A percentile compares a stretch with the other conserved stretches of the same genome.
These are phyloP conservation scores for Neonothopanus nambi DNA, from an alignment of 1,284 basidiomycete genomes.

Conservation along the genomic window DNA sequence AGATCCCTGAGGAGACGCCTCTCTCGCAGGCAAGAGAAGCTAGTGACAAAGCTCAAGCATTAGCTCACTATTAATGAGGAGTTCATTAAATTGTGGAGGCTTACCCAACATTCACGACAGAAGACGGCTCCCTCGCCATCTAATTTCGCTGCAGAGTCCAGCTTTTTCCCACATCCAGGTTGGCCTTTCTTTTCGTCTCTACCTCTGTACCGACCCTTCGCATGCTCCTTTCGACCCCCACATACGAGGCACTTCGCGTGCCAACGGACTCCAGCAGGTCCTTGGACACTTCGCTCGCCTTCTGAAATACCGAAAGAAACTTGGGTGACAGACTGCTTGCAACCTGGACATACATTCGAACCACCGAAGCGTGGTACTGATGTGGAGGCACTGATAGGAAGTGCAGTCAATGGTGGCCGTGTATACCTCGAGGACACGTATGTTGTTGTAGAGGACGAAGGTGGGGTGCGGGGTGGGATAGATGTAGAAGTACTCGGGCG, in stretches of 20 bases:
- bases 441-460: constrained; percentile 24
- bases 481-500: constrained; percentile 11
- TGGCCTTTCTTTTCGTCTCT: constrained; percentile 51
- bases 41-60: constrained; percentile 28
- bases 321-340: constrained; percentile 53
- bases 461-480: constrained; percentile 11
- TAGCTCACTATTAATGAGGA: constrained; percentile 8
- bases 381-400: constrained; percentile 33
- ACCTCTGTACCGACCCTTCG: constrained; percentile 40
- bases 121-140: constrained; percentile 71
- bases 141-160: constrained; percentile 80
- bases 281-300: constrained; percentile 81
- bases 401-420: constrained; percentile 40
- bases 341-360: constrained; percentile 67
- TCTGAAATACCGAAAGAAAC: constrained; percentile 41
- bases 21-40: constrained; percentile 56
- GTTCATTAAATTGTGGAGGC: constrained; percentile 23
- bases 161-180: constrained; percentile 77
- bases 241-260: constrained; percentile 75
- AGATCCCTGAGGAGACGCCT: constrained; percentile 48
- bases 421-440: constrained; percentile 41
- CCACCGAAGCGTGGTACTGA: constrained; percentile 67
- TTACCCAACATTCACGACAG: constrained; percentile 81
- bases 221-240: constrained; percentile 60
- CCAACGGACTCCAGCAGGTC: constrained; percentile 78